Conservation (phyloP, 2,329 filamentous ascomycete species). For the Penicillium brasilianum region DNA sequence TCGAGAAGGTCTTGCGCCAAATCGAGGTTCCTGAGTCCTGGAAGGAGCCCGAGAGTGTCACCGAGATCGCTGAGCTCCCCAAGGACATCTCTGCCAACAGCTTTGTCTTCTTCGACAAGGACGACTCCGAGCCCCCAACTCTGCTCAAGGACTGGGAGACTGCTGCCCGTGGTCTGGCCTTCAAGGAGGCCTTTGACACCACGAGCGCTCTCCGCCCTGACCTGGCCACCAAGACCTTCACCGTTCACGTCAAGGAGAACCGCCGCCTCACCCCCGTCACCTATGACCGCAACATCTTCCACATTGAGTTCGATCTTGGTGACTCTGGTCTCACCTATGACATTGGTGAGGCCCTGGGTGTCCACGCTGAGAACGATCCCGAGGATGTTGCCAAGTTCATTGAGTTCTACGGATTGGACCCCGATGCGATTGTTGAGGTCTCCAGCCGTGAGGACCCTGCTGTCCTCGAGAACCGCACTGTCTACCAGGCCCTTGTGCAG, state of each 20-base stretch:
- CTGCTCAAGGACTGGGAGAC: conserved; percentile 78
- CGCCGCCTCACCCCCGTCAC: conserved; percentile 83
- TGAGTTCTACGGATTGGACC: conserved; percentile 81
- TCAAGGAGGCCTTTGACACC: conserved; percentile 92
- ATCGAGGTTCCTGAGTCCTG: conserved; percentile 80
- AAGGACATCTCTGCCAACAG: conserved; percentile 75
- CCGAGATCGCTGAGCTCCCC: conserved; percentile 55
- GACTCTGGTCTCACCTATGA: conserved; percentile 91
- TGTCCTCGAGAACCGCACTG: conserved; percentile 82
- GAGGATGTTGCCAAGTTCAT: conserved; percentile 83
- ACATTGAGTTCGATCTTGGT: conserved; percentile 97
- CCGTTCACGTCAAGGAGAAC: conserved; percentile 92
- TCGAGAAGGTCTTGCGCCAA: conserved; percentile 72
- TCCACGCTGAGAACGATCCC: conserved; percentile 92
- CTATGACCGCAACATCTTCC: conserved; percentile 99
- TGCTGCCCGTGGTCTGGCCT: conserved; percentile 83
- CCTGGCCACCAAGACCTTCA: conserved; percentile 80
- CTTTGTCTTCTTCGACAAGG: conserved; percentile 80
- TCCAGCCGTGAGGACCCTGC: conserved; percentile 78
- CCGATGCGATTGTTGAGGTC: conserved; percentile 86
- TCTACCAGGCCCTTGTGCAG: conserved; percentile 88
- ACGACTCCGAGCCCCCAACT: conserved; percentile 69
- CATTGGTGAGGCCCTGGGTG: conserved; percentile 94
- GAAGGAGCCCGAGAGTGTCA: conserved; percentile 67
- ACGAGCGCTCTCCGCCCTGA: conserved; percentile 79